These are phyloP conservation scores for Asclepias syriaca DNA, from an alignment of 257 asterid species.

Conservation along the genomic window DNA sequence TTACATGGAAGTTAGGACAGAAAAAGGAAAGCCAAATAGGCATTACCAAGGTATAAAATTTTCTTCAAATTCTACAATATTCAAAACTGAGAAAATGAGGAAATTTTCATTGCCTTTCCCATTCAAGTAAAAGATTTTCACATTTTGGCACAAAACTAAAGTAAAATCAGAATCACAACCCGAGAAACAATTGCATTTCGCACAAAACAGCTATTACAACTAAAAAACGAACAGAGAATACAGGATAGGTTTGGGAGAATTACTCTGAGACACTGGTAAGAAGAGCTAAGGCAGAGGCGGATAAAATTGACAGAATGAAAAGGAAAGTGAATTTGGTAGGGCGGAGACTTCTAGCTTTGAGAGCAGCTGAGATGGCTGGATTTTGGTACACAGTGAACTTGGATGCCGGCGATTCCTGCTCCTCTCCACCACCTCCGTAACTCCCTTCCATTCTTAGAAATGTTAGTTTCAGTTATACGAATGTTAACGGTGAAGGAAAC, in stretches of 20 bases:
- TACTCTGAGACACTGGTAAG: slow-evolving; percentile 40
- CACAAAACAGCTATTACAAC: slow-evolving; percentile 1
- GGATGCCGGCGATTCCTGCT: slow-evolving; percentile 31
- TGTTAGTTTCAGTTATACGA: background rate
- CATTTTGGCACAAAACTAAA: background rate
- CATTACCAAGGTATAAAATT: background rate
- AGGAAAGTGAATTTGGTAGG: slow-evolving; percentile 50
- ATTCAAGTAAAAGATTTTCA: background rate
- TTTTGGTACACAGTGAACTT: slow-evolving; percentile 79
- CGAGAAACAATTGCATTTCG: background rate
- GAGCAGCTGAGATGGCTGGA: slow-evolving; percentile 79
- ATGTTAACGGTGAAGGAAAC: background rate
- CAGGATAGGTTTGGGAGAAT: background rate
- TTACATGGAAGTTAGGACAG: background rate
- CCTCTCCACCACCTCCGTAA: slow-evolving; percentile 36
- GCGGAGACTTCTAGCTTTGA: slow-evolving; percentile 72
- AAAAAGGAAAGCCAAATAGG: background rate
- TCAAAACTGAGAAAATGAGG: background rate
- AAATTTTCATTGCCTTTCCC: background rate
- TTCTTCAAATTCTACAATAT: background rate
- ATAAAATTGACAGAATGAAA: slow-evolving; percentile 41
- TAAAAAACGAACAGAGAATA: too few species aligned
- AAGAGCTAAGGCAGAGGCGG: slow-evolving; percentile 47
- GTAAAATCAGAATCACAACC: slow-evolving; percentile 1
- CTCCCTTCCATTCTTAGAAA: slow-evolving; percentile 20